phyloP scores from a whole-genome alignment of 805 yeast genomes.

The Isabelozyma pseudorhagii region DNA sequence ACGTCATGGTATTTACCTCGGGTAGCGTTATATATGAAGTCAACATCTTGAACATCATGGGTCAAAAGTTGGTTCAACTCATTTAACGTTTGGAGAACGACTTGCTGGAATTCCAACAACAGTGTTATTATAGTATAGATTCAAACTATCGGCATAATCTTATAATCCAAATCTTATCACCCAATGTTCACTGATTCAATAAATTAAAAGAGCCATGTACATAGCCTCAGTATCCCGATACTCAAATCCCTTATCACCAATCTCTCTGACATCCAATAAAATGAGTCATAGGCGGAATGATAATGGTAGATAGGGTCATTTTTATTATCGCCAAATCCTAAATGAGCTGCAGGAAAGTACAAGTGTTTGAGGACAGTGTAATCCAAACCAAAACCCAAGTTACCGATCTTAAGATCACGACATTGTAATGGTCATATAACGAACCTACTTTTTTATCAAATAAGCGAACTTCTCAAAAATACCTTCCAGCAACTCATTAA shows the following conservation, averaged over 20 bases:
- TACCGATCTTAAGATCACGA: conserved; percentile 36
- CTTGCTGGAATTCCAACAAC: conserved; percentile 30
- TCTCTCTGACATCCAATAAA: conserved; percentile 60
- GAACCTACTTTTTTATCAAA: conserved; percentile 34
- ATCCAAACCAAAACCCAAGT: conserved; percentile 72
- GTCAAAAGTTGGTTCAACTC: conserved; percentile 3
- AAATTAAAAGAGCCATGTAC: conserved; percentile 46
- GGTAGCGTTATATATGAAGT: conserved; percentile 12
- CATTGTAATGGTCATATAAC: conserved; percentile 48
- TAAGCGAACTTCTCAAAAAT: conserved; percentile 47
- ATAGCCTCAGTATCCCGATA: conserved; percentile 58
- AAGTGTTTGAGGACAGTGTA: conserved; percentile 59
- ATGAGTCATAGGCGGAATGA: conserved; percentile 73
- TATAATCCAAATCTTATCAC: conserved; percentile 39
- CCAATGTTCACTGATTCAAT: conserved; percentile 49
- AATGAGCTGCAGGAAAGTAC: conserved; percentile 57
- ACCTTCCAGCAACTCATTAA: conserved; percentile 42
- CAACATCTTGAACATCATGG: conserved; percentile 11
- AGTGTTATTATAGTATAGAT: conserved; percentile 34
- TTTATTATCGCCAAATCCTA: conserved; percentile 47
- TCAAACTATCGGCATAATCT: conserved; percentile 39
- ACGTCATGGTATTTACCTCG: conserved; percentile 14
- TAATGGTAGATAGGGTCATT: conserved; percentile 66
- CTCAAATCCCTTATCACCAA: conserved; percentile 61
- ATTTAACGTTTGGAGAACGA: conserved; percentile 25